Conservation (phyloP, 2,329 filamentous ascomycete genomes). For the Colletotrichum trifolii region DNA sequence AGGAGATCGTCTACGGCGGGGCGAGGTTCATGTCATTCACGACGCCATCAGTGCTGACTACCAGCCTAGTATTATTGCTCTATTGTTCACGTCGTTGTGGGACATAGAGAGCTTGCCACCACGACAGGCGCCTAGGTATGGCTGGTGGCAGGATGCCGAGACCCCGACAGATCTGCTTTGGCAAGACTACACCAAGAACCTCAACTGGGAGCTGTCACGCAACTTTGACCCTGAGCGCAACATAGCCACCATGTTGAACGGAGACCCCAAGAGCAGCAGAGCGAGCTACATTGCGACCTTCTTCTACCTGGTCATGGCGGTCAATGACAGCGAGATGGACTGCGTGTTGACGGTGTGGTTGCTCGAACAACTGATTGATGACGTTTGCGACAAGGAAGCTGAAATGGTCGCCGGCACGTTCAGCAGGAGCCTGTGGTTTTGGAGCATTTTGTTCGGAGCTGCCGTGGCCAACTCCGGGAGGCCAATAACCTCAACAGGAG, state of each 20-base stretch:
- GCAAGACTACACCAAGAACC: slow-evolving; percentile 50
- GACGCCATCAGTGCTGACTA: slow-evolving; percentile 46
- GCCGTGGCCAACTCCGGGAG: slow-evolving; percentile 53
- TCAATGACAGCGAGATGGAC: slow-evolving; percentile 54
- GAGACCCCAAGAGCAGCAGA: slow-evolving; percentile 52
- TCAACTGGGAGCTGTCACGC: slow-evolving; percentile 51
- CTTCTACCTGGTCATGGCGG: slow-evolving; percentile 58
- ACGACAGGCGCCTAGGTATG: slow-evolving; percentile 48
- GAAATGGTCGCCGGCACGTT: slow-evolving; percentile 54
- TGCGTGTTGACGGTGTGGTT: slow-evolving; percentile 58
- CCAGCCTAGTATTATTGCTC: slow-evolving; percentile 57
- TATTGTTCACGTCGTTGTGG: slow-evolving; percentile 57
- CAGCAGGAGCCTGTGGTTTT: slow-evolving; percentile 57
- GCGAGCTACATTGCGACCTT: slow-evolving; percentile 59
- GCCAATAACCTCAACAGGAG: slow-evolving; percentile 48
- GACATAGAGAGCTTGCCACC: slow-evolving; percentile 50
- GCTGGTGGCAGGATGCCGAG: slow-evolving; percentile 50
- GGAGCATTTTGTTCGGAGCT: slow-evolving; percentile 58
- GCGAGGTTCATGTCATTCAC: slow-evolving; percentile 49
- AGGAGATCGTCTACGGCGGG: slow-evolving; percentile 52
- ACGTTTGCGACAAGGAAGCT: slow-evolving; percentile 53
- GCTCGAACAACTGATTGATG: slow-evolving; percentile 57
- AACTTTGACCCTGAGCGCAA: slow-evolving; percentile 47
- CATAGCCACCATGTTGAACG: slow-evolving; percentile 48
- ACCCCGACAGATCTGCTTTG: slow-evolving; percentile 49